These are phyloP conservation scores for Pseudomicrostroma phylloplanum DNA, from an alignment of 1,284 basidiomycete species.

Conservation along the genomic window DNA sequence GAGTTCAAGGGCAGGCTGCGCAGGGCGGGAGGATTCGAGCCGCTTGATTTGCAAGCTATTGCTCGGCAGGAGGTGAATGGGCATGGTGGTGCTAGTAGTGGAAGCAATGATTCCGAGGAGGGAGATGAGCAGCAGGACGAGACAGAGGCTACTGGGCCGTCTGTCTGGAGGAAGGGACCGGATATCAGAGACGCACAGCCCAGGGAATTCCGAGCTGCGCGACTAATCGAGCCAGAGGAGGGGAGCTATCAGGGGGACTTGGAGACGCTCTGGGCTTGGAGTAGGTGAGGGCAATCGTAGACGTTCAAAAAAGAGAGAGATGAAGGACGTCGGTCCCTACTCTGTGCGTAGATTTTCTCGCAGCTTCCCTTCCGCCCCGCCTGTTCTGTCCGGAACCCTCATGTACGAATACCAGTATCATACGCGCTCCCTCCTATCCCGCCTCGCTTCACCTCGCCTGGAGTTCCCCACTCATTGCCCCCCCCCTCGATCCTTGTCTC, in stretches of 20 bases:
- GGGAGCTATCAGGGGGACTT: neutral
- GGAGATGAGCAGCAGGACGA: neutral
- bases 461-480: no score
- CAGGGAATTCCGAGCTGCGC: neutral
- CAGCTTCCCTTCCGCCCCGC: no score
- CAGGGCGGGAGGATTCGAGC: neutral
- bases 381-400: no score
- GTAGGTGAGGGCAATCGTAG: neutral
- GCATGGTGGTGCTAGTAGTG: neutral
- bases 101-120: neutral
- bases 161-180: neutral
- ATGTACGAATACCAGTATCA: neutral
- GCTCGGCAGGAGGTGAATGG: neutral
- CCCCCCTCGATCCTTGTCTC: neutral
- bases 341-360: no score
- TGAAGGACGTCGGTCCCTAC: no score
- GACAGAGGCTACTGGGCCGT: neutral
- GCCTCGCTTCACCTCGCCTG: neutral
- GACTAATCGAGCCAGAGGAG: neutral
- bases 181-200: neutral
- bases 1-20: slow-evolving; percentile 2
- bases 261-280: slow-evolving; percentile 2
- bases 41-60: neutral
- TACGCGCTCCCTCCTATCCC: neutral
- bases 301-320: no score